Conservation (phyloP, 768 basidiomycete species). For the Lentinula sp. region DNA sequence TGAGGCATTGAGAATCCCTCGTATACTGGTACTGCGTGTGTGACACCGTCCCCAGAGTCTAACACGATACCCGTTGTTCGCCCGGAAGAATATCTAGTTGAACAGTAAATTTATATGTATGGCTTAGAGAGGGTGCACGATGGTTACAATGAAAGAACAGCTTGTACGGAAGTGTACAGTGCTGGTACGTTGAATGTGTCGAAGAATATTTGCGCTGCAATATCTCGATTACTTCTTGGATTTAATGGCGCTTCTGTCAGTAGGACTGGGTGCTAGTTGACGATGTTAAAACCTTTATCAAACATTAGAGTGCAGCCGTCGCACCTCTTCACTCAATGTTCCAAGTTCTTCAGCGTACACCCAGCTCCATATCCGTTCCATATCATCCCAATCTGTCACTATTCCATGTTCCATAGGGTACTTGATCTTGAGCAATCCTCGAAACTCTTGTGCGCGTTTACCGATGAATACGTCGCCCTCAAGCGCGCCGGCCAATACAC, state of each 20-base stretch:
- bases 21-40: conserved; percentile 97
- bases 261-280: conserved; percentile 85
- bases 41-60: conserved; percentile 98
- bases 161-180: conserved; percentile 93
- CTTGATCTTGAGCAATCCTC: conserved; percentile 94
- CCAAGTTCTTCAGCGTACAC: conserved; percentile 95
- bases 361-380: conserved; percentile 99
- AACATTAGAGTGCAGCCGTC: conserved; percentile 8
- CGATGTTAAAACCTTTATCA: conserved; percentile 4
- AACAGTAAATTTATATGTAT: background rate
- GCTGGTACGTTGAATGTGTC: conserved; percentile 99
- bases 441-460: conserved; percentile 88
- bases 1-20: conserved; percentile 99
- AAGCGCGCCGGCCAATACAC: conserved; percentile 95
- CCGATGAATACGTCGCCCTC: conserved; percentile 98
- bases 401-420: conserved; percentile 99
- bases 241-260: conserved; percentile 97
- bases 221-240: conserved; percentile 92
- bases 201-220: conserved; percentile 98
- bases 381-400: conserved; percentile 99
- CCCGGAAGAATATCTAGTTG: conserved; percentile 88
- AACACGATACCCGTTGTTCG: conserved; percentile 98
- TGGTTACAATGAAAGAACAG: conserved; percentile 88
- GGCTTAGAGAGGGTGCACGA: background rate
- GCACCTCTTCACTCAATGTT: conserved; percentile 93